Base-by-base conservation (phyloP, 805 yeast genomes). In the Blastobotrys peoriensis region DNA sequence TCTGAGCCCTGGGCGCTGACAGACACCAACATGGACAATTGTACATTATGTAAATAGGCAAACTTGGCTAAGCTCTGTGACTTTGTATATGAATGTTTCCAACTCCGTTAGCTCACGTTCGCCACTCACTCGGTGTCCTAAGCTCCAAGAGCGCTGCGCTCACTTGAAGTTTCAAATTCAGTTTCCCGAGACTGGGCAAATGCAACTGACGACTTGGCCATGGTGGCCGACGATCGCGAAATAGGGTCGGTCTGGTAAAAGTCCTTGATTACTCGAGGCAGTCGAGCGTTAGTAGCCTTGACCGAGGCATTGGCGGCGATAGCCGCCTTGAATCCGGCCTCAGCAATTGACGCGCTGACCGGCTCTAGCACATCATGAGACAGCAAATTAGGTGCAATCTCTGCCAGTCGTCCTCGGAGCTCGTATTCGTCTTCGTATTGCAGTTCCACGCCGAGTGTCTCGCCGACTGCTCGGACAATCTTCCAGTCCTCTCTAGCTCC, bases 401-500 rank as follows among this genome's bases (percentile, higher is more conserved):
- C 84, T 41, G 75, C 77, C 59, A 86, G 67, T 63, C 95, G 76
- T 28, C 71, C 68, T 65, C 89, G 81, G 43, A 86, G 67, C 48
- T 81, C 75, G 55, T 76, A 74, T 35, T 75, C 62, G 61, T 81
- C 87, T 61, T 86, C 91, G 62, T 86, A 86, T 27, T 89, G 89
- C 57, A 86, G 73, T 1, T 82, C 68, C 33, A 73, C 75, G 41
- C 79, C 81, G 52, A 86, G 66, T 62, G 82, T 84, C 65, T 86
- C 95, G 45, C 86, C 78, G 47, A 84, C 73, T 2, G 95, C 95
- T 67, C 89, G 78, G 55, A 86, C 64, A 51, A 86, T 83, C 69
- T 81, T 81, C 95, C 95, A 86, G 67, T 86, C 95, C 66, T 86
- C 95, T 64, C 95, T 81, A 37, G 95, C 93, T 40, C 76, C 83